Base-by-base conservation (phyloP, 1,284 basidiomycete species). In the Serendipita sp. region DNA sequence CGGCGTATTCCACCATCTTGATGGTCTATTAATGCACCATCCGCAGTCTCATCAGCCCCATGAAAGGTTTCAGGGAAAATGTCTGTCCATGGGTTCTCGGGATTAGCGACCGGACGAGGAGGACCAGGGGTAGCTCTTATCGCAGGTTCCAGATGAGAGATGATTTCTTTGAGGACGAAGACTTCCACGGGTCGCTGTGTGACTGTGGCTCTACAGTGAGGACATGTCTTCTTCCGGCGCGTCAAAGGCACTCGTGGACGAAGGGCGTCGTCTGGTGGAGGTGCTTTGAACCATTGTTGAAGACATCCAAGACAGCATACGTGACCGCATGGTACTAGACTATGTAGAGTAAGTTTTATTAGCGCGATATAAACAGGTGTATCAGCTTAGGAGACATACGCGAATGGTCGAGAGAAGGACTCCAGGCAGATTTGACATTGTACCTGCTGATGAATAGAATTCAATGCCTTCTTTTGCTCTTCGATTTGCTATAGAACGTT, bases 351-450 rank as follows among this genome's bases (percentile, higher is more conserved):
- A 13, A 61, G 62, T n/a, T 60, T 3, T 53, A 12, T 30, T 22
- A 32, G 42, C 60, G 2, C 63, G 44, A 6, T 35, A 55, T 26
- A 38, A 10, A 63, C 32, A 5, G 30, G 34, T 41, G 3, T 29
- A 30, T 1, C 63, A 45, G 15, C 26, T 26, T 5, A 43, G 5
- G 60, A 49, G 53, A 78, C 84, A 66, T 70, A 88, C 86, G 79
- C 79, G 68, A 79, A 83, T 30, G 86, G 86, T 66, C 79, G 79
- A 50, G 76, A 68, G 5, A 87, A 72, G 13, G 82, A 70, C 22
- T 88, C 87, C 75, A 87, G 83, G 68, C 86, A 88, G 38, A 88
- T 85, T 68, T 87, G 85, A 69, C 86, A 88, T 66, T 81, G 82
- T 17, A 85, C 69, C 44, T 79, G 77, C 34, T 71, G 69, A 71